These are phyloP conservation scores for Myxozyma vanderwaltii DNA, from an alignment of 805 yeast genomes.

Conservation along the genomic window DNA sequence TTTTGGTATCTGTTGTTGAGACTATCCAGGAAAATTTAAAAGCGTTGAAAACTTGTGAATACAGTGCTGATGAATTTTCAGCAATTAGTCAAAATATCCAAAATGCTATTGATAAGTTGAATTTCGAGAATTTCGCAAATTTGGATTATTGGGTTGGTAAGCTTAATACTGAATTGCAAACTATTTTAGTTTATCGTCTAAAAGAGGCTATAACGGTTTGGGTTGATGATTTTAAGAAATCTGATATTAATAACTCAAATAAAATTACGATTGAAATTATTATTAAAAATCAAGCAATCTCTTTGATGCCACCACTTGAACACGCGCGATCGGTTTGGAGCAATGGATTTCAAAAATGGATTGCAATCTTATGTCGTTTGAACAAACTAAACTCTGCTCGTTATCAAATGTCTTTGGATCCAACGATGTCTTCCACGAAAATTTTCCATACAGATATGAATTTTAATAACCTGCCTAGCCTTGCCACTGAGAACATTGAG, in stretches of 20 bases:
- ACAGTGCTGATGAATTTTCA: constrained; percentile 32
- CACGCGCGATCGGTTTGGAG: constrained; percentile 34
- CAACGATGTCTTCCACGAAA: neutral
- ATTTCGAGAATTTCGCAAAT: constrained; percentile 46
- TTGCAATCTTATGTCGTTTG: constrained; percentile 27
- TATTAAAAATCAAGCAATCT: constrained; percentile 38
- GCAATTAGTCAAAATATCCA: constrained; percentile 43
- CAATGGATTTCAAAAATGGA: constrained; percentile 27
- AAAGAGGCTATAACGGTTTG: constrained; percentile 34
- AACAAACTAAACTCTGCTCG: constrained; percentile 28
- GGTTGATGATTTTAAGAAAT: constrained; percentile 31
- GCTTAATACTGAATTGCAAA: constrained; percentile 44
- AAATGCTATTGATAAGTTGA: constrained; percentile 30
- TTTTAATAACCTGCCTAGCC: constrained; percentile 15
- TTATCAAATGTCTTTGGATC: constrained; percentile 15
- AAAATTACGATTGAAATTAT: constrained; percentile 36
- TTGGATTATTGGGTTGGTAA: constrained; percentile 41
- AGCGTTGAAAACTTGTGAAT: constrained; percentile 40
- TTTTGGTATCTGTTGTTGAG: constrained; percentile 40
- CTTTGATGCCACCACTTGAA: constrained; percentile 39
- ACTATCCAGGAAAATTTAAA: constrained; percentile 37
- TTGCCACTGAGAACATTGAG: constrained; percentile 9
- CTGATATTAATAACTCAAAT: neutral
- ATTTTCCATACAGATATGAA: neutral
- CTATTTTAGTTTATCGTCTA: constrained; percentile 41